Conservation (phyloP, 768 basidiomycete genomes). For the Chalciporus pseudorubinellus region DNA sequence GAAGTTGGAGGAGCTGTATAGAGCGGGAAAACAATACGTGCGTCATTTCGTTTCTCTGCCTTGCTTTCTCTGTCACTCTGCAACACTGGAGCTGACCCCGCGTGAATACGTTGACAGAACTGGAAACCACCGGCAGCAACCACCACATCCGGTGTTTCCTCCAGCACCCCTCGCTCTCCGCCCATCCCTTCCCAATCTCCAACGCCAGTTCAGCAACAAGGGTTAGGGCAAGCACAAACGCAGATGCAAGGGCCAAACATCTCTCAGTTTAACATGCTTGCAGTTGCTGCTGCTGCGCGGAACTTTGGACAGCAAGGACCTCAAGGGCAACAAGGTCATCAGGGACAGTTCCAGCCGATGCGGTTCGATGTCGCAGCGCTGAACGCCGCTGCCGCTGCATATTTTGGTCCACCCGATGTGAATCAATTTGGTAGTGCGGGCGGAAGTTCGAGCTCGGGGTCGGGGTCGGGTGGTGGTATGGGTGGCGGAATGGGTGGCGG, state of each 20-base stretch:
- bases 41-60: slow-evolving; percentile 24
- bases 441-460: neutral
- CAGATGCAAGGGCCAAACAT: slow-evolving; percentile 8
- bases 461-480: neutral
- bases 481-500: neutral
- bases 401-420: slow-evolving; percentile 21
- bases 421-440: slow-evolving; percentile 10
- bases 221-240: neutral
- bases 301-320: slow-evolving; percentile 23
- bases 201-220: neutral
- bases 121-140: slow-evolving; percentile 52
- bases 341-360: slow-evolving; percentile 23
- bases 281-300: slow-evolving; percentile 21
- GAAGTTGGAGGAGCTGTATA: slow-evolving; percentile 83
- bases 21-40: slow-evolving; percentile 73
- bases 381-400: slow-evolving; percentile 17
- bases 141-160: slow-evolving; percentile 2
- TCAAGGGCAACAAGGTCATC: slow-evolving; percentile 3
- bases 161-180: slow-evolving; percentile 1
- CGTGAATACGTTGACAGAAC: slow-evolving; percentile 34
- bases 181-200: slow-evolving; percentile 5
- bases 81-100: neutral
- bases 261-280: slow-evolving; percentile 30
- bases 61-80: too few species aligned
- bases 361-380: slow-evolving; percentile 11